Conservation (phyloP, 2,329 filamentous ascomycete genomes). For the Fusarium miscanthi region DNA sequence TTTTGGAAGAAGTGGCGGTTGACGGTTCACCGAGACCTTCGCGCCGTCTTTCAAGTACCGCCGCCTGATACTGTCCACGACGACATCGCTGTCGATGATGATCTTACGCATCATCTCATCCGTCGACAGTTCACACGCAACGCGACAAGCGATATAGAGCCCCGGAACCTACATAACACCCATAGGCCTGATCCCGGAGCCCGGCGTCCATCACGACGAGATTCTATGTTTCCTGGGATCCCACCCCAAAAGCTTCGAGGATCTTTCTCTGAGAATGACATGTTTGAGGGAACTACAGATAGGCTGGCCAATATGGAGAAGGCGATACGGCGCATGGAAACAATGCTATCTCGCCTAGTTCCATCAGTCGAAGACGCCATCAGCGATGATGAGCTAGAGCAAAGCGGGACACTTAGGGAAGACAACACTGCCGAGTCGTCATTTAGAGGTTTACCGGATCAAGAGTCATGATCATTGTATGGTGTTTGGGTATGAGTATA, state of each 20-base stretch:
- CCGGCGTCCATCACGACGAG: constrained; percentile 58
- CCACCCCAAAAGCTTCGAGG: constrained; percentile 58
- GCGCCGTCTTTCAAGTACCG: constrained; percentile 77
- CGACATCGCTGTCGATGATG: constrained; percentile 69
- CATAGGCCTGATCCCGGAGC: constrained; percentile 41
- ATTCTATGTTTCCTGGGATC: constrained; percentile 68
- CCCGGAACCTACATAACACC: constrained; percentile 34
- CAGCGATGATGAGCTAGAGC: constrained; percentile 44
- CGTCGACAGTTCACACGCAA: constrained; percentile 65
- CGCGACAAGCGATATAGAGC: constrained; percentile 49
- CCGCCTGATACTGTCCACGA: constrained; percentile 70
- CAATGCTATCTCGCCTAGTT: constrained; percentile 56
- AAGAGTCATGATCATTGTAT: constrained; percentile 9
- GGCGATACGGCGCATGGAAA: constrained; percentile 60
- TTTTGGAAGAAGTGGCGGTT: constrained; percentile 78
- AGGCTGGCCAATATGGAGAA: constrained; percentile 64
- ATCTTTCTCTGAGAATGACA: constrained; percentile 60
- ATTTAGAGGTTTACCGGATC: constrained; percentile 35
- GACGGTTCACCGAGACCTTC: constrained; percentile 76
- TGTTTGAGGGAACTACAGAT: constrained; percentile 56
- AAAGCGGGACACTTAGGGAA: constrained; percentile 45
- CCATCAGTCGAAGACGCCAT: constrained; percentile 45
- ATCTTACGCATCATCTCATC: constrained; percentile 68
- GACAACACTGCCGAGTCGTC: constrained; percentile 48
- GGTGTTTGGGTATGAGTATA: constrained; percentile 7